Base-by-base conservation (phyloP, 2,329 filamentous ascomycete genomes). In the Blastomyces gilchristii region DNA sequence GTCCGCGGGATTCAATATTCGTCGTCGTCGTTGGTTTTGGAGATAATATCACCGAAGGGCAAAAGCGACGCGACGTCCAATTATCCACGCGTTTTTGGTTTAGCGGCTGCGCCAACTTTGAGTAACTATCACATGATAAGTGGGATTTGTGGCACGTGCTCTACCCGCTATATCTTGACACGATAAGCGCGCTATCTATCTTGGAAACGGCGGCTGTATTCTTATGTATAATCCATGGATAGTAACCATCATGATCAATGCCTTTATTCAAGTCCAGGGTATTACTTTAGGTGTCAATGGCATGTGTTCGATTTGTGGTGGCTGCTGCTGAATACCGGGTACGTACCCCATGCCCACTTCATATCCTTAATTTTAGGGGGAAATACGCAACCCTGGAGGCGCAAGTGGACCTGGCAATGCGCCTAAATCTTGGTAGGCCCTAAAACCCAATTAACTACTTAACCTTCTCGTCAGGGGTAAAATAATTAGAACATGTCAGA, bases 81-180 rank as follows among this genome's bases (percentile, higher is more conserved):
- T 47, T 47, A 47, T 12, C n/a, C 16, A 41, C 63, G 63, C 63
- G 63, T 64, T 64, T 62, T 64, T 41, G 60, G 63, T 49, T 59
- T 64, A 64, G 60, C 60, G 53, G 37, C 2, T 25, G 7, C 7
- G 41, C 14, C 14, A 43, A 43, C 41, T 5, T 14, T 14, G 28
- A 31, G 3, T 4, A 45, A 22, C n/a, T 22, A 22, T 1, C 57
- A 59, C 57, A 43, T 59, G 57, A 59, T 25, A 2, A 11, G 11
- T 2, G 2, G 16, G 2, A 34, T 25, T 4, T 4, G 22, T 11
- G 34, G 22, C 43, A 59, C 25, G 41, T 59, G 57, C 34, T 7
- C 3, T 3, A 45, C 6, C 25, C 57, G 25, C 16, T 28, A 6
- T 0, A 11, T 4, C 2, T 47, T 22, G 45, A 0, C 45, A 12